Base-by-base conservation (phyloP, 1,139 yeast genomes). In the Suhomyces panamericanus region DNA sequence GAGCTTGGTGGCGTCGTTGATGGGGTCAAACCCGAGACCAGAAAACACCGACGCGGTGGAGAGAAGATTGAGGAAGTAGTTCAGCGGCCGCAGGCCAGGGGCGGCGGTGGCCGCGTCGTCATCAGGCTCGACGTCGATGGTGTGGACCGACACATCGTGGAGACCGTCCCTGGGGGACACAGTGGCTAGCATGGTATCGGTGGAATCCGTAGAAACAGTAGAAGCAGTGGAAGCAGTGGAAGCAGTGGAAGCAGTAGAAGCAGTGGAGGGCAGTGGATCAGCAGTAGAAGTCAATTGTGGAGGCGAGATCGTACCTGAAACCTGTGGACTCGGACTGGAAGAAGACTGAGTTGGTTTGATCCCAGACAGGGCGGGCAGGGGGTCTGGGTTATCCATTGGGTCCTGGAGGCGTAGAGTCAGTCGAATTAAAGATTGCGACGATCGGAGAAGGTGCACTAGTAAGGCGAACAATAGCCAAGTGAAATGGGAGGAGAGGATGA, bases 41-140 rank as follows among this genome's bases (percentile, higher is more conserved):
- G 59, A 49, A 34, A 48, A 51, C 15, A 56, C 50, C 22, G 57
- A 57, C 1, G 60, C 57, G 3, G 59, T 52, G 16, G 60, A 49
- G 10, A 58, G 38, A 41, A 56, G 41, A 31, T 53, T 51, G 32
- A 47, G 39, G 16, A 53, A 58, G 44, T 59, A 62, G 46, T 55
- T 56, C 38, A 51, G 53, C 3, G 59, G 51, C 28, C 47, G 43
- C 47, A 26, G 38, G 44, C 54, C 64, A 4, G 54, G 52, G 24
- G 51, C 43, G 2, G 65, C 58, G 15, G 38, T 41, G 6, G 67
- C 68, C 9, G 43, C 49, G 35, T 58, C 63, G 4, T 46, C 38
- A 15, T 64, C 70, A 6, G 57, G 64, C 1, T 60, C 68, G 3
- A 26, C 4, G 29, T n/a, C 24, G 24, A 30, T 20, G 15, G 35